Percentiles rank a stretch among this genome's conserved stretches.
Conservation (phyloP, 371 early-diverging fungal genomes). For the Mucor saturninus region DNA sequence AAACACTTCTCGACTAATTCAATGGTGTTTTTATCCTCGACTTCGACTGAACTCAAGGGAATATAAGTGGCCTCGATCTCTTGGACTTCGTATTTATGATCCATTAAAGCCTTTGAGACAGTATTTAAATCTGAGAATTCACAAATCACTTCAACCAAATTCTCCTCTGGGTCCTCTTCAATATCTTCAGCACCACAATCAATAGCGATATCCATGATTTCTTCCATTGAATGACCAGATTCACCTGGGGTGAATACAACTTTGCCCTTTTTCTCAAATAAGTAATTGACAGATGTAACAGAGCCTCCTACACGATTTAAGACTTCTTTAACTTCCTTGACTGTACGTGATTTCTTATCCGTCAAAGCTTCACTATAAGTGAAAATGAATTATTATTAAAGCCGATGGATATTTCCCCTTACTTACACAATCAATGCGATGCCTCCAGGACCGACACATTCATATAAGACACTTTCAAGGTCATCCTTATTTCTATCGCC, state of each 20-base stretch:
- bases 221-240: constrained; percentile 52
- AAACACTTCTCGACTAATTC: constrained; percentile 49
- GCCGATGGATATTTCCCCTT: too few relatives aligned
- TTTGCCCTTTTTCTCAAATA: constrained; percentile 66
- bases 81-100: constrained; percentile 47
- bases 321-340: constrained; percentile 67
- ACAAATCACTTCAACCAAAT: constrained; percentile 42
- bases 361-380: constrained; percentile 58
- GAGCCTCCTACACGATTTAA: constrained; percentile 64
- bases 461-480: constrained; percentile 63
- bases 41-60: constrained; percentile 43
- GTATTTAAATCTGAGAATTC: constrained; percentile 50
- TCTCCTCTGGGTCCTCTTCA: constrained; percentile 45
- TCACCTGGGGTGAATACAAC: constrained; percentile 49
- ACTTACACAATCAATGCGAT: constrained; percentile 70
- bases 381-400: not conserved
- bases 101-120: constrained; percentile 41
- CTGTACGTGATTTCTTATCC: constrained; percentile 68
- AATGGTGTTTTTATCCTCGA: constrained; percentile 43
- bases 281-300: constrained; percentile 61
- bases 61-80: constrained; percentile 51
- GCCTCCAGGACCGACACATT: constrained; percentile 69
- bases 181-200: constrained; percentile 70
- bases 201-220: constrained; percentile 63
- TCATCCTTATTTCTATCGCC: constrained; percentile 41